phyloP scores from a whole-genome alignment of 1,284 basidiomycete genomes.

The Ustanciosporium gigantosporum region DNA sequence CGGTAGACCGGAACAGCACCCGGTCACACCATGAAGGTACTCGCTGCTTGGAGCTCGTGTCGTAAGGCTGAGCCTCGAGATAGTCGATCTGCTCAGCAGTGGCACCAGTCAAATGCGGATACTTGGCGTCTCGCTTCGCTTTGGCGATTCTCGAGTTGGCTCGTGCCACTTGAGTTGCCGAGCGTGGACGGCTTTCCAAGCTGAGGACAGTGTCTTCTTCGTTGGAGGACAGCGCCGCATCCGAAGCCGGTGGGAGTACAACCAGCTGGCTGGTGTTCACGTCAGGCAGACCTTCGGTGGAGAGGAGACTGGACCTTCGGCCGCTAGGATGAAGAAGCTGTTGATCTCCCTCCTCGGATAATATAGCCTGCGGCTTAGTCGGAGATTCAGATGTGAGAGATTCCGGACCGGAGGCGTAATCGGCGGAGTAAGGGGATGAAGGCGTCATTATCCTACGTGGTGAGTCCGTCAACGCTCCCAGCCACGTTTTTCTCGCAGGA shows the following conservation, averaged over 20 bases:
- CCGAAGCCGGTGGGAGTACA: too few relatives aligned
- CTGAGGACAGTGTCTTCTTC: neutral
- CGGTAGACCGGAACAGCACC: slow-evolving; percentile 55
- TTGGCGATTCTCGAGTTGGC: slow-evolving; percentile 3
- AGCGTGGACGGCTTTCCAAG: neutral
- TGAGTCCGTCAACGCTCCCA: slow-evolving; percentile 12
- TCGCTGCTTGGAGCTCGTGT: slow-evolving; percentile 65
- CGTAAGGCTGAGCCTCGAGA: slow-evolving; percentile 62
- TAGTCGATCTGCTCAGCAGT: slow-evolving; percentile 36
- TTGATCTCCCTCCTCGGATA: neutral
- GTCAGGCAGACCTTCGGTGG: neutral
- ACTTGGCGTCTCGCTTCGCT: slow-evolving; percentile 24
- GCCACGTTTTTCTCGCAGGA: slow-evolving; percentile 37
- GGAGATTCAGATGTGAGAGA: slow-evolving; percentile 9
- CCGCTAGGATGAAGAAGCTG: neutral
- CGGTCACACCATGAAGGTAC: slow-evolving; percentile 64
- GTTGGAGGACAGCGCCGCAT: neutral
- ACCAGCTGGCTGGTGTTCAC: neutral
- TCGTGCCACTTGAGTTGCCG: neutral
- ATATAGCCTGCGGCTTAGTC: slow-evolving; percentile 1
- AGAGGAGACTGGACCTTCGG: too few relatives aligned
- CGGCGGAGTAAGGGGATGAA: slow-evolving; percentile 9
- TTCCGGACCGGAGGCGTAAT: slow-evolving; percentile 15
- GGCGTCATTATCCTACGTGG: slow-evolving; percentile 1
- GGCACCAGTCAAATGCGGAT: slow-evolving; percentile 29